These are phyloP conservation scores for Helotiales sp. DNA, from an alignment of 2,329 filamentous ascomycete species.

Conservation along the genomic window DNA sequence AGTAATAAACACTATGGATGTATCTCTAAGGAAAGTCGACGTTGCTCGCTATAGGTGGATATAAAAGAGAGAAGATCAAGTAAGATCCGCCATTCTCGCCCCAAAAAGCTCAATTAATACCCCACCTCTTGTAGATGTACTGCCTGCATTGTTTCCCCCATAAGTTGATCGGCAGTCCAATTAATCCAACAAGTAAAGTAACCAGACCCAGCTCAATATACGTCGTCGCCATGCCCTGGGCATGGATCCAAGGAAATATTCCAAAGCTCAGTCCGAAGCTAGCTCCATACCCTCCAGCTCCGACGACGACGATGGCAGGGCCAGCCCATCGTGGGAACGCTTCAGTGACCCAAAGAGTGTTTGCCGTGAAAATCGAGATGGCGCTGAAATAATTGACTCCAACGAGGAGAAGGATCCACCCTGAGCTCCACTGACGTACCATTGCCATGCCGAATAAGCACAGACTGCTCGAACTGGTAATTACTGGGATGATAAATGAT, in stretches of 20 bases:
- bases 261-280: constrained; percentile 22
- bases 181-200: constrained; percentile 10
- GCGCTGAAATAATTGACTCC: constrained; percentile 16
- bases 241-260: constrained; percentile 17
- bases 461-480: constrained; percentile 8
- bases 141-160: constrained; percentile 16
- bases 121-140: constrained; percentile 9
- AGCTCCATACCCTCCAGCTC: constrained; percentile 14
- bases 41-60: too few relatives aligned
- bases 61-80: too few relatives aligned
- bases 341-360: constrained; percentile 22
- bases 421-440: constrained; percentile 7
- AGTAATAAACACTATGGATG: too few relatives aligned
- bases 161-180: constrained; percentile 19
- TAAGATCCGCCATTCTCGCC: too few relatives aligned
- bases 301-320: constrained; percentile 17
- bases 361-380: constrained; percentile 13
- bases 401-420: constrained; percentile 11
- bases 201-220: constrained; percentile 14
- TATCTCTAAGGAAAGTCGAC: too few relatives aligned
- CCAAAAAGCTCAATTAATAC: too few relatives aligned
- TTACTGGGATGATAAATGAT: constrained; percentile 19
- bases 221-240: constrained; percentile 7
- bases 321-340: constrained; percentile 22
- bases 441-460: constrained; percentile 14